Evolutionary conservation across 306 rosid species (phyloP).

Genomic region (Fagus crenata): DNA sequence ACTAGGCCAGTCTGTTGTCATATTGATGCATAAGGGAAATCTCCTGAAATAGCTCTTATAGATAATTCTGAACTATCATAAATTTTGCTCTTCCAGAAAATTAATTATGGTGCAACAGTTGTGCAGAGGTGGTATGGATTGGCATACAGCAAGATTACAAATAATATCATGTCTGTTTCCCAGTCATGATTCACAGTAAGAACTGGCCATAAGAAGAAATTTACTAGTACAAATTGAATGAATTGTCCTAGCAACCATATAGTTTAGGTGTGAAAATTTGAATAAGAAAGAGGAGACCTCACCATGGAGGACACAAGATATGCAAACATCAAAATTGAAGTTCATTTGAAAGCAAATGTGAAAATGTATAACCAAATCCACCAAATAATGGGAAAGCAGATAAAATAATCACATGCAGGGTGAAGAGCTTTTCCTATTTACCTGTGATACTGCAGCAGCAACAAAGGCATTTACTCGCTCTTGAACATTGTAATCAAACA

Average conservation of each 20-base stretch:
- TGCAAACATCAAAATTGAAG: neutral
- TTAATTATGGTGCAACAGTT: conserved; percentile 7
- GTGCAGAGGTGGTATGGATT: neutral
- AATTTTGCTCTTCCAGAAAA: neutral
- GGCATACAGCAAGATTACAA: neutral
- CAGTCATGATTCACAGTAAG: too few species aligned
- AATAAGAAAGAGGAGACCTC: neutral
- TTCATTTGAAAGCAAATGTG: conserved; percentile 1
- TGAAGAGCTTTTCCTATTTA: conserved; percentile 21
- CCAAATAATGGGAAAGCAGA: conserved; percentile 14
- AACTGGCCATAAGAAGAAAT: neutral
- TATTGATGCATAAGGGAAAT: neutral
- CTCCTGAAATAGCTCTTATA: neutral
- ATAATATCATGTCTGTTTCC: neutral
- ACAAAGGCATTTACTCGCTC: conserved; percentile 55
- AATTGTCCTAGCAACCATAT: neutral
- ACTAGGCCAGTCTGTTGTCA: neutral
- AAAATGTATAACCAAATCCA: conserved; percentile 7
- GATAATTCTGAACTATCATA: neutral
- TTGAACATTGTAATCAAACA: conserved; percentile 59
- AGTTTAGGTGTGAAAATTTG: neutral
- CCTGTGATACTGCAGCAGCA: conserved; percentile 60
- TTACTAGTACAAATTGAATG: neutral
- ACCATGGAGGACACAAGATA: conserved; percentile 1
- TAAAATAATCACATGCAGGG: conserved; percentile 5